These are phyloP conservation scores for Penicillium longicatenatum DNA, from an alignment of 495 filamentous ascomycete genomes.

Conservation along the genomic window DNA sequence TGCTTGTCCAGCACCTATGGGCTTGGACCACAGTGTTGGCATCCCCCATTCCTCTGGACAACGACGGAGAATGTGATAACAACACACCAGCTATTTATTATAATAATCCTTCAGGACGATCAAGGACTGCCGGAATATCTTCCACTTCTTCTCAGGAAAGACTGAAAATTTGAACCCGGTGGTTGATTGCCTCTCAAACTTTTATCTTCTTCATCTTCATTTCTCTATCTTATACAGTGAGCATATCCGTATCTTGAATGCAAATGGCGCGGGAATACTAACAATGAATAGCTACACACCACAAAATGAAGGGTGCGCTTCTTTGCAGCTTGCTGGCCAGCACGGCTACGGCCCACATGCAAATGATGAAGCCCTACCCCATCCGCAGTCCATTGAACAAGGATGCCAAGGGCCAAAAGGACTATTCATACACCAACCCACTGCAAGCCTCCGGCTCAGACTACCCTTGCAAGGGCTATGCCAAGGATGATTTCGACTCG, in stretches of 20 bases:
- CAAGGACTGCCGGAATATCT: too few relatives aligned
- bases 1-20: constrained; percentile 17
- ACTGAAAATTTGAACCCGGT: constrained; percentile 17
- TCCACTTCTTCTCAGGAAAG: neutral
- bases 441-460: constrained; percentile 43
- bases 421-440: constrained; percentile 55
- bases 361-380: constrained; percentile 48
- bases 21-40: constrained; percentile 14
- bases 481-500: constrained; percentile 45
- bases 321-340: constrained; percentile 39
- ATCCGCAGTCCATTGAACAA: constrained; percentile 51
- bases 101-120: constrained; percentile 4
- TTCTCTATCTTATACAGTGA: constrained; percentile 5
- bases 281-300: constrained; percentile 4
- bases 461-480: constrained; percentile 58
- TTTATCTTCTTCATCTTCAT: constrained; percentile 11
- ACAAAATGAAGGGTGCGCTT: constrained; percentile 45
- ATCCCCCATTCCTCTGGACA: constrained; percentile 29
- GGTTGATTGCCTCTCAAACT: constrained; percentile 21
- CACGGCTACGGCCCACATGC: constrained; percentile 46
- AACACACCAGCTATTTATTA: constrained; percentile 20
- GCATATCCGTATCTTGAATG: neutral
- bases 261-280: neutral
- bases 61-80: constrained; percentile 17
- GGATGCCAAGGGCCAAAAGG: constrained; percentile 36